Base-by-base conservation (phyloP, 2,329 filamentous ascomycete species). In the Verticillium albo-atrum region DNA sequence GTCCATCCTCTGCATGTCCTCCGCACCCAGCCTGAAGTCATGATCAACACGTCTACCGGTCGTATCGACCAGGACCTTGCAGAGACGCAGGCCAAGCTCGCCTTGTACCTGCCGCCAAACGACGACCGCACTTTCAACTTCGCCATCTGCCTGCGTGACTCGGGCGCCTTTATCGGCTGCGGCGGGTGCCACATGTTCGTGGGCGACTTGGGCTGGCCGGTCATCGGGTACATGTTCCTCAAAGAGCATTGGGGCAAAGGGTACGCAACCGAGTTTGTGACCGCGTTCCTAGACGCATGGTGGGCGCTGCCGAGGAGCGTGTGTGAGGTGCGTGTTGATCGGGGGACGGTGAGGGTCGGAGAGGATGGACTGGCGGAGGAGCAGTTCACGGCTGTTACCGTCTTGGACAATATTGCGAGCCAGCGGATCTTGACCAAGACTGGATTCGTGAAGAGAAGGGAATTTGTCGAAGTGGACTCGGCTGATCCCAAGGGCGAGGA, bases 21-120 rank as follows among this genome's bases (percentile, higher is more conserved):
- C 57, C 83, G 87, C 26, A 76, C 75, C 15, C 77, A 87, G 67
- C 77, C 79, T 4, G 84, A 87, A 64, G 83, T 87, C 54, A 90
- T 90, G 88, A 70, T 71, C 58, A 87, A 81, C 77, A 86, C 86
- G 57, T 58, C 62, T 3, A 63, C 67, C 63, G 79, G 77, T 60
- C 59, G 64, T 9, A 64, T 73, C 9, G 81, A 87, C 71, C 61
- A 66, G 57, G 72, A 79, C 65, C 55, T 77, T 2, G 76, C 74
- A 1, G 75, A 77, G 59, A 82, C 83, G 10, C 71, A 70, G 60
- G 65, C 61, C 26, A 76, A 68, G 55, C 66, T 85, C 54, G 68
- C 69, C 4, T 64, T 63, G 12, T 77, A 75, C 32, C 68, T 85
- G n/a, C 74, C 82, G 1, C 81, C 80, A 6, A 71, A 78, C 56